Conservation (phyloP, 768 basidiomycete genomes). For the Phylloporus arenicola region DNA sequence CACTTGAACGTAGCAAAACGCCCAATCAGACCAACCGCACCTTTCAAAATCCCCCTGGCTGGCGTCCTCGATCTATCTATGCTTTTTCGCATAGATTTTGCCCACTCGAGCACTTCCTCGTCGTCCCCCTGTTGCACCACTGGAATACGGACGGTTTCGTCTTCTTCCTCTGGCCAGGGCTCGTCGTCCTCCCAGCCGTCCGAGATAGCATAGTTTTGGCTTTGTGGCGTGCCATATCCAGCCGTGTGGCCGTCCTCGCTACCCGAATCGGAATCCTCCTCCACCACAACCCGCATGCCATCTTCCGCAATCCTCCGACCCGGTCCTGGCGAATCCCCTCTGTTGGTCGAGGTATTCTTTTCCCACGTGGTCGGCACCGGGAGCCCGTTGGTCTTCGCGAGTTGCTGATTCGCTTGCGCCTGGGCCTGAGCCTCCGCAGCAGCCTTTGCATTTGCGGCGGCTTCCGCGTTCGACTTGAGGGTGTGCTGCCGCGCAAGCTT, state of each 20-base stretch:
- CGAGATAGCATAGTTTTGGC: conserved; percentile 38
- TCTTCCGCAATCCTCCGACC: conserved; percentile 53
- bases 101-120: conserved; percentile 72
- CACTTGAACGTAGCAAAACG: background rate
- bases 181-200: conserved; percentile 80
- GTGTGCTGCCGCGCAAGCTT: conserved; percentile 89
- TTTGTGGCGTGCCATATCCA: conserved; percentile 30
- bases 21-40: conserved; percentile 28
- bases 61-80: conserved; percentile 62
- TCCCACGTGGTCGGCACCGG: conserved; percentile 71
- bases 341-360: conserved; percentile 66
- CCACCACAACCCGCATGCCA: conserved; percentile 58
- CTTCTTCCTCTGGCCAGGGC: conserved; percentile 65
- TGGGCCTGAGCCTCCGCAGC: conserved; percentile 27
- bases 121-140: conserved; percentile 33
- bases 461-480: conserved; percentile 68
- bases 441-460: conserved; percentile 38
- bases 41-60: conserved; percentile 82
- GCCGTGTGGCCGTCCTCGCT: conserved; percentile 46
- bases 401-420: conserved; percentile 11
- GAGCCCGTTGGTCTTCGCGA: conserved; percentile 22
- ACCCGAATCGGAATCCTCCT: conserved; percentile 64
- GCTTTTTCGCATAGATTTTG: conserved; percentile 64
- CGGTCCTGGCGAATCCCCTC: conserved; percentile 41
- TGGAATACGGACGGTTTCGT: conserved; percentile 62